Base-by-base conservation (phyloP, 192 early-diverging fungal species). In the Coemansia sp. region DNA sequence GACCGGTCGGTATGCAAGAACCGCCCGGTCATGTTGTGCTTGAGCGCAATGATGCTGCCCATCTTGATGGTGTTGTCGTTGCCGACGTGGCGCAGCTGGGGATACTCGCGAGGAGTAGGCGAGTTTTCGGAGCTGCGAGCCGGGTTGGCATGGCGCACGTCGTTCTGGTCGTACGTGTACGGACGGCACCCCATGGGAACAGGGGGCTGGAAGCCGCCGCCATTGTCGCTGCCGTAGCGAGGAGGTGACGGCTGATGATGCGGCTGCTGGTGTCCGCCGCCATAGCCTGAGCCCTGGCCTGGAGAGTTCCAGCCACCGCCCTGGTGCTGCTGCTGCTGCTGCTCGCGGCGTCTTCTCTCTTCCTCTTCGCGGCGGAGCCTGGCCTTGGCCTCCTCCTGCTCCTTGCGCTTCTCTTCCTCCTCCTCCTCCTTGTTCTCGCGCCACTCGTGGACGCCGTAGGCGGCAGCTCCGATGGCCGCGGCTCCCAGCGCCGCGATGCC, bases 21-120 rank as follows among this genome's bases (percentile, higher is more conserved):
- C 27, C 83, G 79, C 13, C 81, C 83, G 0, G 84, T 84, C 56
- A 72, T 78, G 58, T 72, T 73, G 61, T 86, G 85, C 72, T 86
- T 85, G 14, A 86, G 72, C 50, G 83, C 69, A 6, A 86, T 62
- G 62, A 82, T 62, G 39, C 70, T 72, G 49, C 82, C 82, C 35
- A 76, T 68, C 65, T 81, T 75, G 60, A 83, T 57, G 19, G 48
- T 29, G 25, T 56, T 58, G 65, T 82, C 79, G 23, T 20, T 28
- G 52, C 55, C 62, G 54, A 34, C 61, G 22, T 75, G 73, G 45
- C 58, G 60, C 24, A 75, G 67, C 60, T 66, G 59, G 27, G 73
- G 73, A 46, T 75, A 75, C 63, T 75, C 67, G 64, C 56, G 73
- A 9, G 73, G 73, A 7, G 73, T 75, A 4, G 73, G 73, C 63